These are phyloP conservation scores for Saccharomyces hybrid DNA, from an alignment of 1,139 yeast genomes.

Conservation along the genomic window DNA sequence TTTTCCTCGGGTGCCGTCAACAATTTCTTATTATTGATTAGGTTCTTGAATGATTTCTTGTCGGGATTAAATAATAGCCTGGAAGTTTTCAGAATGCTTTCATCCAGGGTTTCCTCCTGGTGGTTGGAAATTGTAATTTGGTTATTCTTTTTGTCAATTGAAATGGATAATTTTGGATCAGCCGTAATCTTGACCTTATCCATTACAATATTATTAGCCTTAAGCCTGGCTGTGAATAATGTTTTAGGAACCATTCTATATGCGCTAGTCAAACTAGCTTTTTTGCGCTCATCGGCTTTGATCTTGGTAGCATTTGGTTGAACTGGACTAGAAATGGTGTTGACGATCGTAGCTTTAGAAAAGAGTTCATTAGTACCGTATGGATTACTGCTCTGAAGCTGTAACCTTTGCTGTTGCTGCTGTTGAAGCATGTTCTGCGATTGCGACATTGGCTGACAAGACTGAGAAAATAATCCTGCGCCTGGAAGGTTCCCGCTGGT, in stretches of 20 bases:
- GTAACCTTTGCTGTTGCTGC: conserved; percentile 18
- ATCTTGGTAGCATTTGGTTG: conserved; percentile 49
- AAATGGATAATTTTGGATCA: neutral
- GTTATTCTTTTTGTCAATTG: neutral
- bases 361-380: conserved; percentile 66
- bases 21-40: conserved; percentile 13
- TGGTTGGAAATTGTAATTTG: neutral
- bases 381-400: conserved; percentile 42
- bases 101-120: conserved; percentile 6
- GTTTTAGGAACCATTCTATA: conserved; percentile 40
- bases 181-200: neutral
- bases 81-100: conserved; percentile 15
- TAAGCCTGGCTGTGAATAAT: conserved; percentile 13
- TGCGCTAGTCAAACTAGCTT: conserved; percentile 47
- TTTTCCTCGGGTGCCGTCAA: conserved; percentile 11
- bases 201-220: neutral
- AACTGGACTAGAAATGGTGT: conserved; percentile 28
- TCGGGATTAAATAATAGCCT: conserved; percentile 18
- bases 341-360: conserved; percentile 30
- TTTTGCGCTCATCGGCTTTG: conserved; percentile 42
- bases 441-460: conserved; percentile 12
- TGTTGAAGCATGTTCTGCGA: conserved; percentile 10
- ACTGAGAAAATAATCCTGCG: conserved; percentile 4
- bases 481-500: conserved; percentile 11
- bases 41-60: conserved; percentile 15